Evolutionary conservation across 495 filamentous ascomycete species (phyloP).

Genomic region (Aspergillus ostianus): DNA sequence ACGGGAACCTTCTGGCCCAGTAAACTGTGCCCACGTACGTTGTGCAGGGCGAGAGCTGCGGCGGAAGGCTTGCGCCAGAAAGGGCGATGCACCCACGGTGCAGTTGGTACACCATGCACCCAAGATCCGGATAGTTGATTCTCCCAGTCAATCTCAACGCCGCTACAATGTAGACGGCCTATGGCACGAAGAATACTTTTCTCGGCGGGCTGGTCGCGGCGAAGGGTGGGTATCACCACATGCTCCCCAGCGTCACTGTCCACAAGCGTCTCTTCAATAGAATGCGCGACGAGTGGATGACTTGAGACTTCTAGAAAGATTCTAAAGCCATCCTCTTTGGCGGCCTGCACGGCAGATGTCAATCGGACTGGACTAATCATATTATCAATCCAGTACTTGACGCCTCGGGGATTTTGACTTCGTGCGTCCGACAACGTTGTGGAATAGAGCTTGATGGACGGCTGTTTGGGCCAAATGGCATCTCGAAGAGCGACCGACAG

Average conservation of each 20-base stretch:
- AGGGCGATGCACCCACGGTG: constrained; percentile 47
- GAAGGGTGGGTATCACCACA: constrained; percentile 29
- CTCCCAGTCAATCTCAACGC: constrained; percentile 41
- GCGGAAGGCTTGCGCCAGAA: constrained; percentile 49
- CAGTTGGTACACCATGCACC: constrained; percentile 38
- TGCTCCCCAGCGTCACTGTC: constrained; percentile 25
- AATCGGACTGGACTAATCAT: constrained; percentile 14
- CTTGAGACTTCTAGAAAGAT: constrained; percentile 37
- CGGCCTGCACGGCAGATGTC: constrained; percentile 30
- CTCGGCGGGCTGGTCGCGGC: constrained; percentile 7
- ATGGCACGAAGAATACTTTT: constrained; percentile 12
- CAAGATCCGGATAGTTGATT: constrained; percentile 30
- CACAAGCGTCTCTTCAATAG: constrained; percentile 33
- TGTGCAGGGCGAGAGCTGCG: constrained; percentile 16
- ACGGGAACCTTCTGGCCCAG: constrained; percentile 29
- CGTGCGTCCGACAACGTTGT: constrained; percentile 28
- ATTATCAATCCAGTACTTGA: constrained; percentile 4
- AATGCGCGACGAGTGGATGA: constrained; percentile 37
- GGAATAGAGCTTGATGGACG: constrained; percentile 35
- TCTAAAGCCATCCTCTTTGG: constrained; percentile 30
- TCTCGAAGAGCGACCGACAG: constrained; percentile 20
- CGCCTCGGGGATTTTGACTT: constrained; percentile 10
- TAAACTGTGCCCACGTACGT: constrained; percentile 30
- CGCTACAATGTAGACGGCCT: constrained; percentile 45
- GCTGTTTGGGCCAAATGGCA: constrained; percentile 20